phyloP scores from a whole-genome alignment of 208 protist genomes.

The Acanthamoeba castellanii region DNA sequence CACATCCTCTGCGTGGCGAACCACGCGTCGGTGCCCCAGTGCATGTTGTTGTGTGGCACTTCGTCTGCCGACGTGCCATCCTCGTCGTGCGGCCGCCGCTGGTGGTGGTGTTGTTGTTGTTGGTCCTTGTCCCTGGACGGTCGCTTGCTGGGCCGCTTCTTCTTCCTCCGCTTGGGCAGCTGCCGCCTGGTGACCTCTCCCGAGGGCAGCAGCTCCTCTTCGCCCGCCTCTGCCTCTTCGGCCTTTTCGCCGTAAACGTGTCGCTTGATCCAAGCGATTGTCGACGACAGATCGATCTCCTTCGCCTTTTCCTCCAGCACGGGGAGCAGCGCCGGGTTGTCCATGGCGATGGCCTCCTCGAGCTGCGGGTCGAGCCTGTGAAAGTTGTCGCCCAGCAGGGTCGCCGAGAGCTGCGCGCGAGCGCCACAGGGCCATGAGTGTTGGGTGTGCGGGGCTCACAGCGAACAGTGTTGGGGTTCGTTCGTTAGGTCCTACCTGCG shows the following conservation, averaged over 20 bases:
- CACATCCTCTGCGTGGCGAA: slow-evolving; percentile 59
- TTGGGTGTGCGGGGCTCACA: background rate
- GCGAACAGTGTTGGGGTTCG: background rate
- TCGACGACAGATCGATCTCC: slow-evolving; percentile 30
- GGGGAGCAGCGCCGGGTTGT: background rate
- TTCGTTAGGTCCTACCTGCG: background rate
- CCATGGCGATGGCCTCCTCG: slow-evolving; percentile 34
- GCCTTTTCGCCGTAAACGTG: slow-evolving; percentile 66
- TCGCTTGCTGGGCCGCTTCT: background rate
- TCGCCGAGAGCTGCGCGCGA: slow-evolving; percentile 1
- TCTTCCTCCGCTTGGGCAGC: background rate
- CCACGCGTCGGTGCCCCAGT: slow-evolving; percentile 71
- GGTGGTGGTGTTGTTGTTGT: background rate
- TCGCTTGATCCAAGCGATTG: slow-evolving; percentile 67
- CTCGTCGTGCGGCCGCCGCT: background rate
- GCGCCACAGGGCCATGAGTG: background rate
- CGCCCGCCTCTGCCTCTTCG: background rate
- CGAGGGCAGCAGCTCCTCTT: background rate
- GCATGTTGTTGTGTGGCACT: slow-evolving; percentile 41
- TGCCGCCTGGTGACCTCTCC: background rate
- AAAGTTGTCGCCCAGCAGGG: slow-evolving; percentile 57
- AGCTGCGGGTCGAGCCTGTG: slow-evolving; percentile 48
- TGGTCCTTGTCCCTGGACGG: background rate
- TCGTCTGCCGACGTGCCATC: background rate
- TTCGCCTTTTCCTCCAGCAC: slow-evolving; percentile 39